Evolutionary conservation across 2,329 filamentous ascomycete genomes (phyloP).

Genomic region (Colletotrichum musicola): DNA sequence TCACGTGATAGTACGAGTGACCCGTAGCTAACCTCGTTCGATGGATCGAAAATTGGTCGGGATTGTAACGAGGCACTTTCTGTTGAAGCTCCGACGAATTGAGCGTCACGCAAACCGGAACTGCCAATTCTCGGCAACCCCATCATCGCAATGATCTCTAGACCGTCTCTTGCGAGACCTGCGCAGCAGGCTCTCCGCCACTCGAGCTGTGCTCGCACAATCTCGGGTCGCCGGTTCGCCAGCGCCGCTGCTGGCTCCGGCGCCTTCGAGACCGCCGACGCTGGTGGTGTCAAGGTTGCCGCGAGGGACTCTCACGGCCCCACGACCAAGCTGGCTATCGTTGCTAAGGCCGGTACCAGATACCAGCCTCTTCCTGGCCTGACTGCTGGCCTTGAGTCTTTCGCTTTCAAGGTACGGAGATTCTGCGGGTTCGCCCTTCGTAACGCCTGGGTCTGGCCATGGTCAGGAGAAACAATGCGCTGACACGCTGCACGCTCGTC

Average conservation of each 20-base stretch:
- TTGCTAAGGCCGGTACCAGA: conserved; percentile 93
- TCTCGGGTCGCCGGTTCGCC: conserved; percentile 64
- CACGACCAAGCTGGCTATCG: conserved; percentile 90
- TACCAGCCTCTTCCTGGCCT: conserved; percentile 92
- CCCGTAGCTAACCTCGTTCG: conserved; percentile 40
- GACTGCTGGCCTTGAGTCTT: conserved; percentile 90
- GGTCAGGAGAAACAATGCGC: conserved; percentile 13
- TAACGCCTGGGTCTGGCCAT: background rate
- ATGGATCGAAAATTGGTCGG: conserved; percentile 42
- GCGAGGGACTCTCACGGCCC: conserved; percentile 90
- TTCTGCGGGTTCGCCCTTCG: background rate
- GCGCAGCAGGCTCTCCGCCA: conserved; percentile 69
- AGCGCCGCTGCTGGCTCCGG: conserved; percentile 76
- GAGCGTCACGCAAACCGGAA: conserved; percentile 40
- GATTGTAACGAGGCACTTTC: conserved; percentile 41
- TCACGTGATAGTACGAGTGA: conserved; percentile 35
- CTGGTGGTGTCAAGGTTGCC: conserved; percentile 91
- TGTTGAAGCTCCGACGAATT: conserved; percentile 40
- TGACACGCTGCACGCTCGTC: conserved; percentile 41
- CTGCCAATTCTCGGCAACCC: conserved; percentile 69
- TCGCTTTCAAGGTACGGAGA: conserved; percentile 89
- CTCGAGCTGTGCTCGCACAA: conserved; percentile 68
- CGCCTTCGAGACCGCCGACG: conserved; percentile 88
- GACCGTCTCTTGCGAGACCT: conserved; percentile 70
- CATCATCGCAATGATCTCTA: conserved; percentile 72